phyloP scores from a whole-genome alignment of 106 monocot genomes.

The Hemerocallis citrina region DNA sequence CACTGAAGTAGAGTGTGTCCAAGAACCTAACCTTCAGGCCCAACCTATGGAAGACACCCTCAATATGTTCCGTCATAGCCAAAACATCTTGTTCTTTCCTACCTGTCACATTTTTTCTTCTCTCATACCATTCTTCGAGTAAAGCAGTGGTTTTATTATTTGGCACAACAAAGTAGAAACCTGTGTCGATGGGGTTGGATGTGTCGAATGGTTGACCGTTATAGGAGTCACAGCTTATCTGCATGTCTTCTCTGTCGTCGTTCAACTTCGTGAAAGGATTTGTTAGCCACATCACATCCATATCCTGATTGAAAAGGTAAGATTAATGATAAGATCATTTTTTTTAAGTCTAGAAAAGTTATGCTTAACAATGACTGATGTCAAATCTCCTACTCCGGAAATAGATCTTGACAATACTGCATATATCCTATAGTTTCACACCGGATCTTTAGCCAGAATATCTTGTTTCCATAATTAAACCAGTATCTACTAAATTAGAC shows the following conservation, averaged over 20 bases:
- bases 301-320: constrained; percentile 14
- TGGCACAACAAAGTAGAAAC: constrained; percentile 55
- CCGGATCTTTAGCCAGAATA: not conserved
- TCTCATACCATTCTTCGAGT: constrained; percentile 46
- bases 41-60: constrained; percentile 26
- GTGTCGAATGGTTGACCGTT: constrained; percentile 23
- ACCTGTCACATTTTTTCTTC: constrained; percentile 18
- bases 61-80: constrained; percentile 11
- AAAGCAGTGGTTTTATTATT: constrained; percentile 44
- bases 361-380: no score
- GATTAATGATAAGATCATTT: no score
- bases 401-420: not conserved
- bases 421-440: not conserved
- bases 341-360: not conserved
- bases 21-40: constrained; percentile 49
- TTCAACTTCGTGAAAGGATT: constrained; percentile 17
- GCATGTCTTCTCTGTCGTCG: constrained; percentile 23
- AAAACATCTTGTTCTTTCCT: constrained; percentile 74
- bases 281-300: constrained; percentile 41
- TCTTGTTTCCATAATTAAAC: no score
- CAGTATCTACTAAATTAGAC: no score
- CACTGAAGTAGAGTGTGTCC: constrained; percentile 40
- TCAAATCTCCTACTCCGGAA: not conserved
- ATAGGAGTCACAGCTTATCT: constrained; percentile 51
- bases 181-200: constrained; percentile 49